Evolutionary conservation across 495 filamentous ascomycete genomes (phyloP).

Genomic region (Neurospora pannonica): DNA sequence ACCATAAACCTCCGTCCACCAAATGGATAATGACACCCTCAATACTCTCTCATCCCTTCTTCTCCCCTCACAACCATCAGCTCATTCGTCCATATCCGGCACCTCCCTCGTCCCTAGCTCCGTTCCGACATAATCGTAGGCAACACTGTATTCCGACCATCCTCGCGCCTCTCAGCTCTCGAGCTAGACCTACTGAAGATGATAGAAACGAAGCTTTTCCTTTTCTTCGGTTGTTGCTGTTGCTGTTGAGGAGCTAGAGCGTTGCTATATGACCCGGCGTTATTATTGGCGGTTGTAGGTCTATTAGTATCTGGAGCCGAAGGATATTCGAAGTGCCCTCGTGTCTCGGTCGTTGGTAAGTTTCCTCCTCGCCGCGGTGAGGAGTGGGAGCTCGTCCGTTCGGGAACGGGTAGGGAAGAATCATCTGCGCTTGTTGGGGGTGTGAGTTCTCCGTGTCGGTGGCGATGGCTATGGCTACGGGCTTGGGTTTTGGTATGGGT

Average conservation of each 20-base stretch:
- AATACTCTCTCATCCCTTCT: neutral
- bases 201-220: slow-evolving; percentile 44
- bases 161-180: neutral
- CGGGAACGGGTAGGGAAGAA: slow-evolving; percentile 10
- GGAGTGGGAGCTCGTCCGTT: neutral
- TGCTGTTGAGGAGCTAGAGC: neutral
- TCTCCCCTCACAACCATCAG: neutral
- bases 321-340: neutral
- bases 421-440: slow-evolving; percentile 20
- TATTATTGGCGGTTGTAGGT: neutral
- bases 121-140: neutral
- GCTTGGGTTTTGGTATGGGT: neutral
- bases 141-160: neutral
- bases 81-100: neutral
- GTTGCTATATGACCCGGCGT: neutral
- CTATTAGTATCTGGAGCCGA: neutral
- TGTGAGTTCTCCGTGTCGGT: slow-evolving; percentile 3
- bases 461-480: neutral
- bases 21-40: neutral
- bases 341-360: neutral
- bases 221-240: slow-evolving; percentile 30
- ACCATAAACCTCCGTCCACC: neutral
- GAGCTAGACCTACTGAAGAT: slow-evolving; percentile 31
- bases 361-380: neutral
- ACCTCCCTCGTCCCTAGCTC: neutral